phyloP scores from a whole-genome alignment of 1,284 basidiomycete genomes.

The Cutaneotrichosporon cavernicola region DNA sequence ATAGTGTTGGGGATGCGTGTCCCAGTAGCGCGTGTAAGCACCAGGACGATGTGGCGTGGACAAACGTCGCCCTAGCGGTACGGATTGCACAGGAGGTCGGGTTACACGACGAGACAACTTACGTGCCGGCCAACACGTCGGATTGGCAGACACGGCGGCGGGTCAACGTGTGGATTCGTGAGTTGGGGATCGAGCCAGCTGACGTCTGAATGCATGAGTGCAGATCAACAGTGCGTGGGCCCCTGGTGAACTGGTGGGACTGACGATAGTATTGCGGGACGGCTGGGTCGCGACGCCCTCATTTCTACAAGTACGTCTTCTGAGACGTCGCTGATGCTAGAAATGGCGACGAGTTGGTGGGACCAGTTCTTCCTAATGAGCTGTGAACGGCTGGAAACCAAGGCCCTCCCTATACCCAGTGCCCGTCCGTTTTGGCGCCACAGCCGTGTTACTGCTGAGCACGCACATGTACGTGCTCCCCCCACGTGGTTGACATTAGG shows the following conservation, averaged over 20 bases:
- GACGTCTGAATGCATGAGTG: conserved; percentile 25
- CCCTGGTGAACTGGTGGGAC: neutral
- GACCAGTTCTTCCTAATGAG: conserved; percentile 15
- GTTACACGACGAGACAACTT: conserved; percentile 26
- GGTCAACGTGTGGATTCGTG: conserved; percentile 26
- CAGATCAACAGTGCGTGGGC: conserved; percentile 26
- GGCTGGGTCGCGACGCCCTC: conserved; percentile 25
- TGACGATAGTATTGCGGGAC: conserved; percentile 23
- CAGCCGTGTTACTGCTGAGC: conserved; percentile 2
- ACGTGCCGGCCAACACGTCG: conserved; percentile 6
- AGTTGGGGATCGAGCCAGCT: conserved; percentile 3
- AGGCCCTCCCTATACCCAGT: neutral
- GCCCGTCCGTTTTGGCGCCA: conserved; percentile 2
- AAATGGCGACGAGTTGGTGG: conserved; percentile 31
- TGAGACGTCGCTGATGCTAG: neutral
- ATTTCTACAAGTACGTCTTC: conserved; percentile 15
- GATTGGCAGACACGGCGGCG: conserved; percentile 19
- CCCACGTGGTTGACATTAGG: neutral
- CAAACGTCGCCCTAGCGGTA: conserved; percentile 26
- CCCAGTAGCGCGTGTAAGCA: conserved; percentile 19
- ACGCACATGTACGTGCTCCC: conserved; percentile 7
- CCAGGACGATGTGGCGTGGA: conserved; percentile 30
- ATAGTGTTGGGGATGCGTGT: conserved; percentile 6
- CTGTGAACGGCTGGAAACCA: neutral
- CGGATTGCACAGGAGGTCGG: conserved; percentile 29